Base-by-base conservation (phyloP, 805 yeast genomes). In the Cyberlindnera xylosilytica region DNA sequence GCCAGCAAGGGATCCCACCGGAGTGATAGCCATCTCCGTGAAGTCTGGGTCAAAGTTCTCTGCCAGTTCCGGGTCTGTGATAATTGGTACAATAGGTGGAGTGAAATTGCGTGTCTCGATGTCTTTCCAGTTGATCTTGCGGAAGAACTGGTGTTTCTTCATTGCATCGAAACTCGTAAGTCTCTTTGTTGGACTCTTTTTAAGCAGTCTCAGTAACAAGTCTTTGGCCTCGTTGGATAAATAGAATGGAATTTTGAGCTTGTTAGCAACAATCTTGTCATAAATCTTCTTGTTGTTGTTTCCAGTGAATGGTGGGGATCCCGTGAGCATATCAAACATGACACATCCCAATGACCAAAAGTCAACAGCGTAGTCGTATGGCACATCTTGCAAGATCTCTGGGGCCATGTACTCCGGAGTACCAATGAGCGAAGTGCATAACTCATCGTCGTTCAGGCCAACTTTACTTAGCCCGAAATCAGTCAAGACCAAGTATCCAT, bases 391-490 rank as follows among this genome's bases (percentile, higher is more conserved):
- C 20, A 88, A 67, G 24, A 89, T 83, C 60, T 88, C 97, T 3
- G 97, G 97, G 0, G 96, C 96, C 81, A 88, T 84, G 54, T 84
- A 84, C 57, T 84, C 88, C 1, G 89, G 87, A 0, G 93, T 84
- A 1, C 93, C 93, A 39, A 81, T 76, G 50, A 84, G 43, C 76
- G 90, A 83, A 3, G 93, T 93, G 64, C 93, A 86, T 9, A 85
- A 78, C 39, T 78, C 78, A 43, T 81, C 74, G 23, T 66, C 64
- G 31, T 65, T 63, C 13, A 57, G 48, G 37, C 50, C 65, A 23
- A 97, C 97, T 68, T 93, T 91, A 26, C 96, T 87, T 41, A 91
- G 73, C 2, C 99, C 99, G 66, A 91, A 91, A 65, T 91, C 99
- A 65, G 98, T 93, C 45, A 91, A 70, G 0, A 97, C 97, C 52